Conservation (phyloP, 2,329 filamentous ascomycete species). For the Stachybotrys chartarum region DNA sequence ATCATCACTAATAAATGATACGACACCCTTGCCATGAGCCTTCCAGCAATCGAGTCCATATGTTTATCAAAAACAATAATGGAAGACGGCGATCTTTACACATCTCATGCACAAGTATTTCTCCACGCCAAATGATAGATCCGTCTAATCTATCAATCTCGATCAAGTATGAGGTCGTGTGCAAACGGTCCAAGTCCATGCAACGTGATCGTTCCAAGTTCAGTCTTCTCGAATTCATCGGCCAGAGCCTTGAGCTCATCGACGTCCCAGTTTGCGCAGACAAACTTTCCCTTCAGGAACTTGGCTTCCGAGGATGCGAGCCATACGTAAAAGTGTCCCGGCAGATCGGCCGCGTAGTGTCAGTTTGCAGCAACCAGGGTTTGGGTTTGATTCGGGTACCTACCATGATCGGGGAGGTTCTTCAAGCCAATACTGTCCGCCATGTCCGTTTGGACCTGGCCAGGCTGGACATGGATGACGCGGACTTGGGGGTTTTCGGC, state of each 20-base stretch:
- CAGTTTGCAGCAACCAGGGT: neutral
- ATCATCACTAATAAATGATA: too few species aligned
- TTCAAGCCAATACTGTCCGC: neutral
- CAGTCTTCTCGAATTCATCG: neutral
- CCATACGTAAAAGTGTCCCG: constrained; percentile 6
- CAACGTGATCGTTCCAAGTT: neutral
- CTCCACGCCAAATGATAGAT: too few species aligned
- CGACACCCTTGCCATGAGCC: too few species aligned
- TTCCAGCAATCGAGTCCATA: too few species aligned
- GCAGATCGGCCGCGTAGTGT: constrained; percentile 4
- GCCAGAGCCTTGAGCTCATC: constrained; percentile 22
- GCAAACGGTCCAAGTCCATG: neutral
- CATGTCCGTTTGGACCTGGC: neutral
- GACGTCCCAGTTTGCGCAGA: constrained; percentile 26
- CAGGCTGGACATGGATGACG: neutral
- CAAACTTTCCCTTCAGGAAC: constrained; percentile 21
- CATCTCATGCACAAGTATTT: too few species aligned
- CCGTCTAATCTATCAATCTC: too few species aligned
- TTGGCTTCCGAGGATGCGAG: constrained; percentile 12
- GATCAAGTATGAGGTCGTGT: too few species aligned
- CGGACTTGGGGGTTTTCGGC: neutral
- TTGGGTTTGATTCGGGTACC: neutral
- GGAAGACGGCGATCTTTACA: too few species aligned
- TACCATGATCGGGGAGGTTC: constrained; percentile 1
- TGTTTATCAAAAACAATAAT: too few species aligned